Base-by-base conservation (phyloP, 805 yeast genomes). In the Spathaspora girioi region DNA sequence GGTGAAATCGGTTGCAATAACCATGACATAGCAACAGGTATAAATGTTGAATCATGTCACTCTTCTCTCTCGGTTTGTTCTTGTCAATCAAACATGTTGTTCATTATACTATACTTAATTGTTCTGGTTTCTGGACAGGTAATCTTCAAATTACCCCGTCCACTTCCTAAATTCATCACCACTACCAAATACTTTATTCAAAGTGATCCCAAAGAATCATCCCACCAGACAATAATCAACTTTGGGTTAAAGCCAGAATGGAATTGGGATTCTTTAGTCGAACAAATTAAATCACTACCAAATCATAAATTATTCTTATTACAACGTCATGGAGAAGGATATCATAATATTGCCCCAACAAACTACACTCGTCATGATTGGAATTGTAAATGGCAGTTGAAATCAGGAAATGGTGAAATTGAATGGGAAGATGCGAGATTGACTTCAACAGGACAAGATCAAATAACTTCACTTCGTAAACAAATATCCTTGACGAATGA, bases 271-370 rank as follows among this genome's bases (percentile, higher is more conserved):
- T 54, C 62, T 31, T 57, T 69, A 1, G 23, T 56, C 7, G 45
- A 52, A 2, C 45, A 55, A n/a, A 26, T 64, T 10, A 50, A 43
- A 11, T 38, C 48, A 10, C 44, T 46, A 9, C 54, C 52, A 35
- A 41, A 23, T 1, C 44, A 46, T 11, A 68, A 67, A 50, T 51
- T 69, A 31, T 52, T 69, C 17, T 67, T 64, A 41, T 47, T 69
- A 8, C 69, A 64, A 38, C 56, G 74, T 50, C 74, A 69, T 51
- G 71, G 71, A 10, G 68, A 68, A 56, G 73, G 70, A 9, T 64
- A 52, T 49, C 74, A 69, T 50, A 68, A 68, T 48, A 31, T 26
- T 35, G 70, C 65, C 0, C 60, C 61, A 2, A 8, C 19, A 5
- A 17, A 49, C 15, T 64, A 58, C 44, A 29, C 49, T n/a, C 15